Conservation (phyloP, 306 rosid genomes). For the Vicia faba region DNA sequence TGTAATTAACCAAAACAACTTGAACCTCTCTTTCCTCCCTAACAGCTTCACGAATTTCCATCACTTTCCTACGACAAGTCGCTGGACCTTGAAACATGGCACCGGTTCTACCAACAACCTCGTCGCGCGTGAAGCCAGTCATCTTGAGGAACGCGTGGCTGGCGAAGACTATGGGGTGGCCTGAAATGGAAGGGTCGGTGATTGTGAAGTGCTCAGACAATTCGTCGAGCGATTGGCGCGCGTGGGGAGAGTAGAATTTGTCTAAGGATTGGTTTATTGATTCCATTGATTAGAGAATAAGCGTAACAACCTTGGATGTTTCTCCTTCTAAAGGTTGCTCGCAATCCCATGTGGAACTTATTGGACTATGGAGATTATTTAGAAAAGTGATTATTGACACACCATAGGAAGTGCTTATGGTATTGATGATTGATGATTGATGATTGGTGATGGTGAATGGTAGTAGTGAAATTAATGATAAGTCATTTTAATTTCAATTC, state of each 20-base stretch:
- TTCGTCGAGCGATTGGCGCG: conserved; percentile 63
- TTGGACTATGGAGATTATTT: neutral
- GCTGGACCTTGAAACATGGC: conserved; percentile 75
- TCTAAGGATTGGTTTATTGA: conserved; percentile 53
- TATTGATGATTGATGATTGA: neutral
- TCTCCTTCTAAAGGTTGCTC: conserved; percentile 47
- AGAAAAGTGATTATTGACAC: neutral
- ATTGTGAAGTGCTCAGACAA: conserved; percentile 68
- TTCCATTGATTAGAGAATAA: neutral
- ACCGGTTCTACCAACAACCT: conserved; percentile 72
- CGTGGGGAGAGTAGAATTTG: conserved; percentile 55
- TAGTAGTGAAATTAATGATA: no score
- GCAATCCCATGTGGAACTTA: conserved; percentile 92
- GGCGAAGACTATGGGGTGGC: conserved; percentile 90
- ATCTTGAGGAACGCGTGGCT: conserved; percentile 78
- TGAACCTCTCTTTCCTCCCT: conserved; percentile 60
- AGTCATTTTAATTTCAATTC: no score
- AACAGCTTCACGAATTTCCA: conserved; percentile 83
- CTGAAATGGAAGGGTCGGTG: conserved; percentile 77
- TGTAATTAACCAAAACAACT: conserved; percentile 69
- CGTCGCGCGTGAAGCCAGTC: conserved; percentile 64
- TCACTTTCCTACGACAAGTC: conserved; percentile 66
- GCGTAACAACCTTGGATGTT: no score
- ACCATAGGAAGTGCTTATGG: neutral
- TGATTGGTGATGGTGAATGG: neutral